Conservation (phyloP, 2,329 filamentous ascomycete genomes). For the Ceratocystis eucalypticola region DNA sequence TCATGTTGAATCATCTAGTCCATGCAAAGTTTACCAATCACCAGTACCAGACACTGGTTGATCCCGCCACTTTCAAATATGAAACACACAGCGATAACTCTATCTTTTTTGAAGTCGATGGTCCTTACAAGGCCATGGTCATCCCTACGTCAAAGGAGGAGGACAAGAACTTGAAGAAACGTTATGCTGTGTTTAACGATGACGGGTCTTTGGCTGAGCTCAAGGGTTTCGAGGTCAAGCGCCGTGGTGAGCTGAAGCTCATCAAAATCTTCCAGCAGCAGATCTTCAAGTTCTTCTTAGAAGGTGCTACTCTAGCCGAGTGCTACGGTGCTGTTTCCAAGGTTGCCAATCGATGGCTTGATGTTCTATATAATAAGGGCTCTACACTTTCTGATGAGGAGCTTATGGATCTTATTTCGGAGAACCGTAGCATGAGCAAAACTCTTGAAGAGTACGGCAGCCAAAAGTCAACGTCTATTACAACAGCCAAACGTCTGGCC, state of each 20-base stretch:
- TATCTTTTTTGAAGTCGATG: conserved; percentile 98
- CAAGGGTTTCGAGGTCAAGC: conserved; percentile 96
- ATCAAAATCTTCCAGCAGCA: conserved; percentile 99
- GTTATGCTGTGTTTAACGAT: conserved; percentile 97
- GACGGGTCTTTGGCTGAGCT: conserved; percentile 89
- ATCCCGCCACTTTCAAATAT: conserved; percentile 70
- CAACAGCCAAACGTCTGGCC: conserved; percentile 82
- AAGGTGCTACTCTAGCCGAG: conserved; percentile 73
- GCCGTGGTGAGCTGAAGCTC: conserved; percentile 91
- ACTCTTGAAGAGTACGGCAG: conserved; percentile 88
- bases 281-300: conserved; percentile 98
- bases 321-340: conserved; percentile 87
- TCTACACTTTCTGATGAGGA: conserved; percentile 88
- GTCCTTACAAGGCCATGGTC: conserved; percentile 95
- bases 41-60: conserved; percentile 83
- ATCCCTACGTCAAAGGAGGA: conserved; percentile 95
- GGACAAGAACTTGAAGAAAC: conserved; percentile 98
- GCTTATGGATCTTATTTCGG: conserved; percentile 97
- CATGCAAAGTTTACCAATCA: conserved; percentile 93
- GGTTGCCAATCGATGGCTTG: conserved; percentile 91
- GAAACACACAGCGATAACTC: conserved; percentile 97
- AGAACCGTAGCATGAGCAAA: conserved; percentile 97
- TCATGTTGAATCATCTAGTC: conserved; percentile 97
- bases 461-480: conserved; percentile 99
- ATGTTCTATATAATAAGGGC: conserved; percentile 81